Evolutionary conservation across 345 rosid genomes (phyloP), one percentile per base, ranked within the genome.

Genomic region (Brassica incana): DNA sequence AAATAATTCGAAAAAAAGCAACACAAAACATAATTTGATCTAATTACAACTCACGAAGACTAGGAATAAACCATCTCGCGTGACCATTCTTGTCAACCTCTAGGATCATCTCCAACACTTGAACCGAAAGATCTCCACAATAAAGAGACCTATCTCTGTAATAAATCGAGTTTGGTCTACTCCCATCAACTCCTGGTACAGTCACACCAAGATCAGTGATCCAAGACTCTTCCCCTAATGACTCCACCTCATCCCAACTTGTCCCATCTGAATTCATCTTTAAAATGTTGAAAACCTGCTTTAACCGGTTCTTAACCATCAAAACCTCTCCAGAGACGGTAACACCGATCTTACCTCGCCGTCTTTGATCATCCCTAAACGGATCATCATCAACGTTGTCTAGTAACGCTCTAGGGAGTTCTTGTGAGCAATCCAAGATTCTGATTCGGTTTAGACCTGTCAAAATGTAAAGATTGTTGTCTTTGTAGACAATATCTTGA

Each of bases 21-120:
- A 50, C 18, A 12, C 15, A 45, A 11, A 48, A 50, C 5, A 2
- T 27, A 62, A 6, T 11, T 63, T 63, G 8, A 14, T 6, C 20
- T 15, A 30, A 30, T 30, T 30, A 63, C 32, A 63, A 30, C 40
- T 30, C 40, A 63, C 67, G 40, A 12, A 63, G 67, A 63, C 56
- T 5, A 67, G 56, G 54, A 23, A 67, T 67, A 67, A 67, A 67
- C 71, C 71, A 43, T 56, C 71, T 67, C 18, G 15, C 56, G 33
- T 10, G 27, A 20, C 56, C 16, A 67, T 23, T 10, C 32, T 4
- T 40, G 16, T 10, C n/a, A 40, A 20, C 33, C 7, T 67, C n/a
- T 40, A 11, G 8, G 29, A 29, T 2, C 38, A 6, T 12, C 40
- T 30, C 67, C 67, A 63, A 30, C 10, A 32, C 38, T 63, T 30